Evolutionary conservation across 1,284 basidiomycete genomes (phyloP), one percentile per base, ranked within the genome.

Genomic region (Cryptococcus sp.): DNA sequence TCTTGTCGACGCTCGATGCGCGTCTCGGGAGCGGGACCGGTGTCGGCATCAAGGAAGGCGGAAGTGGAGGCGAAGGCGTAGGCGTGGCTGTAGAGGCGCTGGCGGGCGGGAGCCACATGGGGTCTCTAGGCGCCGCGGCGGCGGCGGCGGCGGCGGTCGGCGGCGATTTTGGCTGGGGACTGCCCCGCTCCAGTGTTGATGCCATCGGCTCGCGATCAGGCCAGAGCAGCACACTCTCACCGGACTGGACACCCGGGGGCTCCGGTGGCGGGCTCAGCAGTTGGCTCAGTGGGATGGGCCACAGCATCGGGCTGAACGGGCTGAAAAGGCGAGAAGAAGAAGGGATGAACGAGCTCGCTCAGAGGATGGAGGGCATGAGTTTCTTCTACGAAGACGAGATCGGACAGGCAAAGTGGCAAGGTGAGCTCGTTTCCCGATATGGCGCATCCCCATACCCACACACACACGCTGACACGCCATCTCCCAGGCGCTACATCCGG

Each of bases 401-500:
- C 50, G 77, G 77, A 4, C 76, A 77, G 56, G 75, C 77, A 12
- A 78, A 78, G 53, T 78, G 76, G 76, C 76, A 78, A 60, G 76
- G 76, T 76, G 53, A 60, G 75, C 5, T 53, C 24, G 12, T 23
- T 13, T 43, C 28, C 28, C 33, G 24, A 21, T 42, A 21, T 20
- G 13, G 21, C 20, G 28, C 13, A 28, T 36, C n/a, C n/a, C n/a
- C n/a, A n/a, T n/a, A n/a, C n/a, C n/a, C n/a, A n/a, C n/a, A n/a
- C n/a, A n/a, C n/a, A n/a, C 43, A 9, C 9, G 35, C n/a, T 52
- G 16, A 53, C 28, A 20, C 12, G 24, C 50, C 37, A 12, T 56
- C 16, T 38, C 21, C 3, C 56, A 78, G 91, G 91, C 36, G 89
- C 92, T 67, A 89, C 89, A 0, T 93, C 90, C 2, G 90, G 91